These are phyloP conservation scores for Venturia nashicola DNA, from an alignment of 2,329 filamentous ascomycete species.

Conservation along the genomic window DNA sequence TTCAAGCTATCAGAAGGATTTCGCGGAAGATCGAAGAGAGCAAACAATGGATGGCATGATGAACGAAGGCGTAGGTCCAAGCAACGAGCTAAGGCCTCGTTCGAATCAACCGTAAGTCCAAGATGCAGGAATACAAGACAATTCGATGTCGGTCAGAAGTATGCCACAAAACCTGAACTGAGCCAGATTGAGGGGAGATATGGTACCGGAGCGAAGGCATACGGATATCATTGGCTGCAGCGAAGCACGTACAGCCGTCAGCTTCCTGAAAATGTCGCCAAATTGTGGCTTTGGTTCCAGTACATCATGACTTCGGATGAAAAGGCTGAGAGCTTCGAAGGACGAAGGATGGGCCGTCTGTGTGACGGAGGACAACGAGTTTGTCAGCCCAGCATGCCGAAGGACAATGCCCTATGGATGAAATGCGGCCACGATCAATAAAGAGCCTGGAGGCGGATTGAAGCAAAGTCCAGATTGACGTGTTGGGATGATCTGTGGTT, in stretches of 20 bases:
- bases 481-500: background rate
- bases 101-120: background rate
- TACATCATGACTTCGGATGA: background rate
- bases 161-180: background rate
- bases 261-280: background rate
- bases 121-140: background rate
- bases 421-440: background rate
- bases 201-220: background rate
- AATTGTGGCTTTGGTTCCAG: background rate
- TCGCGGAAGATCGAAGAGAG: background rate
- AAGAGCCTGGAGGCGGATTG: background rate
- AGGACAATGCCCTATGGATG: background rate
- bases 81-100: background rate
- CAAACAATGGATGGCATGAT: background rate
- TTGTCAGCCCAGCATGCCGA: background rate
- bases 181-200: background rate
- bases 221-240: background rate
- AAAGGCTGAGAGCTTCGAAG: background rate
- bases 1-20: background rate
- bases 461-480: background rate
- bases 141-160: background rate
- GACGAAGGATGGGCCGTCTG: background rate
- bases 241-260: background rate
- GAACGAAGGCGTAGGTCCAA: background rate
- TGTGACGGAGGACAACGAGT: background rate